Percentiles rank a stretch among this genome's conserved stretches.
phyloP scores from a whole-genome alignment of 352 stramenopile genomes.

The Bremia lactucae region DNA sequence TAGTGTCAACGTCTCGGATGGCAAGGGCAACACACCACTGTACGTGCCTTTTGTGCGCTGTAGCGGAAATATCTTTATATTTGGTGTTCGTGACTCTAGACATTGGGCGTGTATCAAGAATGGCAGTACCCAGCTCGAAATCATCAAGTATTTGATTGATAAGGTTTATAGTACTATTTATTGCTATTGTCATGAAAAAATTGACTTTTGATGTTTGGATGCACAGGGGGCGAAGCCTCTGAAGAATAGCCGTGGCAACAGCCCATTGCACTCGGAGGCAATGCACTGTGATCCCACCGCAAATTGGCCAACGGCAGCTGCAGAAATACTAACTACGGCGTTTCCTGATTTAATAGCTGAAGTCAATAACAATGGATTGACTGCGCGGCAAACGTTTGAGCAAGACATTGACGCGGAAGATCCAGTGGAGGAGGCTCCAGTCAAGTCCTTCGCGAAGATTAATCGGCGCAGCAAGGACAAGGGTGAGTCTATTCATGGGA shows the following conservation, averaged over 20 bases:
- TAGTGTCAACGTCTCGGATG: conserved; percentile 45
- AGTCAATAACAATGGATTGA: conserved; percentile 48
- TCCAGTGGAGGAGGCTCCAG: conserved; percentile 8
- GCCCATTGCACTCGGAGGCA: conserved; percentile 60
- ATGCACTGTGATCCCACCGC: conserved; percentile 53
- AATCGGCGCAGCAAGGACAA: conserved; percentile 18
- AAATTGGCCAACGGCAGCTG: conserved; percentile 45
- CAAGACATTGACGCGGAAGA: conserved; percentile 52
- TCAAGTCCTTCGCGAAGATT: conserved; percentile 20
- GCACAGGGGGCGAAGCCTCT: conserved; percentile 45
- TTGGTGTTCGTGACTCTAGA: conserved; percentile 13
- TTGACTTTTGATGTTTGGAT: no score
- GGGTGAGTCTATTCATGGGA: conserved; percentile 28
- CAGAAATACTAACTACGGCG: conserved; percentile 27
- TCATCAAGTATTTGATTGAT: conserved; percentile 45
- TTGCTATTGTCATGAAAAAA: no score
- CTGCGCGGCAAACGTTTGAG: conserved; percentile 52
- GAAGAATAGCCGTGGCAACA: conserved; percentile 48
- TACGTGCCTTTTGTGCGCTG: conserved; percentile 11
- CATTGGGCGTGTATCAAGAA: conserved; percentile 69
- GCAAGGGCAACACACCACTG: conserved; percentile 62
- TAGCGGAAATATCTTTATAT: background rate
- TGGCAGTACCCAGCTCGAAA: conserved; percentile 25
- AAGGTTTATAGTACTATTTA: conserved; percentile 27
- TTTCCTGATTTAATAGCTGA: conserved; percentile 46